Evolutionary conservation across 202 grass and related monocot species (phyloP), one percentile per base, ranked within the genome.

Genomic region (Setaria viridis): DNA sequence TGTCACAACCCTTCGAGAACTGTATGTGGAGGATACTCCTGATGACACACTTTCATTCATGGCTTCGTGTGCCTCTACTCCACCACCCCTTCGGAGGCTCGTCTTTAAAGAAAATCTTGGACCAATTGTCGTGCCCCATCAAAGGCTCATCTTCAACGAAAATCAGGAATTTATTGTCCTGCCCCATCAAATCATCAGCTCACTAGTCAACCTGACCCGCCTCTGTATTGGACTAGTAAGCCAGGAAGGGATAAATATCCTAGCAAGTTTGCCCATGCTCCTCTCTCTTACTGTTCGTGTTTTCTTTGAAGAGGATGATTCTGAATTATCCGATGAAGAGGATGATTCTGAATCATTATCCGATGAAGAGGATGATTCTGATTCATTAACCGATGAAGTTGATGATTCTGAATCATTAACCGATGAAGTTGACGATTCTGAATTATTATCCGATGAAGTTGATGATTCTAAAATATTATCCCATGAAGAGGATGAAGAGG

Each of bases 21-120:
- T 82, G 42, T 0, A 0, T 0, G 21, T 45, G 35, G 0, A 4
- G 41, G 5, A 0, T 29, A 2, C 0, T 13, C 0, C 6, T 33
- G 47, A 51, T 47, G 5, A 19, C 67, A 58, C 30, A 46, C 4
- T 2, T 66, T 2, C 32, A 0, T 84, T 7, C 46, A 65, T 66
- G 14, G 16, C 4, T 45, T 41, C 32, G 1, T 13, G 47, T 56
- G 34, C 37, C 33, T 0, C 2, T 67, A 10, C 14, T 43, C 14
- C 32, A 12, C 62, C 34, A 5, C 29, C 68, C 35, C 54, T 73
- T 19, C 17, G 0, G 69, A 50, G 11, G 7, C 25, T 72, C 9
- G 0, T 11, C 6, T 0, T 17, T 46, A 1, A 1, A 25, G 25
- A 25, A 1, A 17, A 7, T 66, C 20, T 4, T 25, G 25, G 25